Base-by-base conservation (phyloP, 2,329 filamentous ascomycete genomes). In the Aureobasidium namibiae region DNA sequence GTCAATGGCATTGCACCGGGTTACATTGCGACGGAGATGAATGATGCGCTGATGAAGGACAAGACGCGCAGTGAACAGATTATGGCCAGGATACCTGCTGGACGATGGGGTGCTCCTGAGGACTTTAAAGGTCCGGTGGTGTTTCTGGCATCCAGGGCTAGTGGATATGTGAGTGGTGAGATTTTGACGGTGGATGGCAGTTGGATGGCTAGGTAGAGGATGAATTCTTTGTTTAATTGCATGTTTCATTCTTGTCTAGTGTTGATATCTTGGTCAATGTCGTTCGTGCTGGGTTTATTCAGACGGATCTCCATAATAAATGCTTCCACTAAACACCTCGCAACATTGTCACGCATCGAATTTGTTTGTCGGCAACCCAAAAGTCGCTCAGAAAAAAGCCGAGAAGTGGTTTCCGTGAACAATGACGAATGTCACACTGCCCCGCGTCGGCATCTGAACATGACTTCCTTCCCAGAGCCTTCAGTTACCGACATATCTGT, bases 21-120 rank as follows among this genome's bases (percentile, higher is more conserved):
- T 0, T 96, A 96, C 73, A 89, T 95, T 66, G 88, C 83, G 52
- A 96, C 91, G n/a, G 91, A 96, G 62, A 96, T 96, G 92, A 96
- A 96, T 71, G 81, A 80, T 64, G 91, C 90, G 2, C 74, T 96
- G 68, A 82, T 95, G 44, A 82, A 85, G 53, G 85, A 96, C 72
- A 73, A 81, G 67, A 82, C 81, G 65, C 77, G 91, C 36, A 80
- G 88, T 61, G 82, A 79, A 63, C 86, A 86, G 67, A 96, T 96
- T 65, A 80, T 88, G 68, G 84, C 83, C 34, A 78, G 90, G 60
- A 96, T 96, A 67, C 91, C 91, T 0, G 89, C 89, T 0, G 90
- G 88, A 0, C 77, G 90, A 65, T 95, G 91, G 90, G 91, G 90
- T 0, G 79, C 72, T 11, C 87, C 90, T 0, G 90, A 95, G 26